Conservation (phyloP, 129 eudicot species). For the Escallonia herrerae region DNA sequence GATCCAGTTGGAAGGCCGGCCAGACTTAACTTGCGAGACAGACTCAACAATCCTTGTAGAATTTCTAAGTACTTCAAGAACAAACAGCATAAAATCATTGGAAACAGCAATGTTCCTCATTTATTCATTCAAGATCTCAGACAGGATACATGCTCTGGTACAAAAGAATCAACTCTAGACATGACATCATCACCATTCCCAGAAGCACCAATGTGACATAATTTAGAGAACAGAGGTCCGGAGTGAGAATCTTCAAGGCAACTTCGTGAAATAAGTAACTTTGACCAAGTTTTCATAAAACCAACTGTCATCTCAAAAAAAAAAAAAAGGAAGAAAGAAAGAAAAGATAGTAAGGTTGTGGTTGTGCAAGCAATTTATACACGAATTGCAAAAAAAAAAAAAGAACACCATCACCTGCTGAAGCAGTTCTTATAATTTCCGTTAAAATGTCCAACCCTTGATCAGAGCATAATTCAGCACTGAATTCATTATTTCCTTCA, state of each 20-base stretch:
- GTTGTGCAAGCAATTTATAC: neutral
- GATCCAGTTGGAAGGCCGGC: constrained; percentile 60
- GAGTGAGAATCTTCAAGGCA: constrained; percentile 58
- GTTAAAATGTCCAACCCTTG: constrained; percentile 39
- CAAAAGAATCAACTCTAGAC: constrained; percentile 23
- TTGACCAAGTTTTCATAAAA: constrained; percentile 63
- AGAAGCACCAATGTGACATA: constrained; percentile 7
- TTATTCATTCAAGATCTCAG: constrained; percentile 62
- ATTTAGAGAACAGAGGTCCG: constrained; percentile 34
- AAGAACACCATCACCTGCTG: constrained; percentile 34
- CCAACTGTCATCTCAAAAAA: constrained; percentile 36
- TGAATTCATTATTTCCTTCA: constrained; percentile 36
- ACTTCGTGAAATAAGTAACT: constrained; percentile 52
- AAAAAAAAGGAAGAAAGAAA: neutral
- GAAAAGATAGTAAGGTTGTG: neutral
- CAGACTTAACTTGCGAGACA: constrained; percentile 25
- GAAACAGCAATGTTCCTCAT: constrained; percentile 33
- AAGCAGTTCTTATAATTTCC: constrained; percentile 52
- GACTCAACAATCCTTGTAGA: constrained; percentile 32
- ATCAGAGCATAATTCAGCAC: constrained; percentile 45
- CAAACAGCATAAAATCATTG: constrained; percentile 34
- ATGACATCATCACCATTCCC: constrained; percentile 10
- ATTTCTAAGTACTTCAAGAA: constrained; percentile 37
- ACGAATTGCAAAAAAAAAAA: neutral
- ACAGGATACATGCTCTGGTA: constrained; percentile 47